phyloP scores from a whole-genome alignment of 306 rosid species.

The Prinsepia uniflora region DNA sequence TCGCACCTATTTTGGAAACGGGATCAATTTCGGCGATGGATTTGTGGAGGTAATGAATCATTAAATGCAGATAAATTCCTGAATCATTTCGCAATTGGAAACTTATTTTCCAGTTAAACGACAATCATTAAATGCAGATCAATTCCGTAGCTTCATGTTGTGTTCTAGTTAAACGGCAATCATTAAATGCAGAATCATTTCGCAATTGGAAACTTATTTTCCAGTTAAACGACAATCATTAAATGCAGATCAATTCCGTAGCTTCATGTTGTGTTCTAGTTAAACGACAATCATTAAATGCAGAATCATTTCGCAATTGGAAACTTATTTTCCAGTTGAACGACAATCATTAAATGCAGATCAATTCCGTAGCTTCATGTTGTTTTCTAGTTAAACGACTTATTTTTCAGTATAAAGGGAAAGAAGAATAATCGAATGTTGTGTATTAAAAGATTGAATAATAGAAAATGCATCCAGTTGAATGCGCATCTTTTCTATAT shows the following conservation, averaged over 20 bases:
- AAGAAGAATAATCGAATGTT: neutral
- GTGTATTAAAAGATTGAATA: neutral
- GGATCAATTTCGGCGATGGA: slow-evolving; percentile 46
- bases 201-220: too few relatives aligned
- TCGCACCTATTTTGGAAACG: slow-evolving; percentile 47
- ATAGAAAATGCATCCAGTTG: neutral
- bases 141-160: neutral
- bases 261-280: too few relatives aligned
- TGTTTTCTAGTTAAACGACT: neutral
- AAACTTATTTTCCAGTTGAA: too few relatives aligned
- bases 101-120: neutral
- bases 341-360: neutral
- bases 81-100: neutral
- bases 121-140: too few relatives aligned
- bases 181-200: too few relatives aligned
- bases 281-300: neutral
- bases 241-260: too few relatives aligned
- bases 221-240: too few relatives aligned
- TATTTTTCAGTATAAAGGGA: neutral
- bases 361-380: neutral
- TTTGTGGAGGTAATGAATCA: slow-evolving; percentile 42
- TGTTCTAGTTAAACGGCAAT: neutral
- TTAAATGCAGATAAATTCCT: neutral
- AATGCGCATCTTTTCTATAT: neutral
- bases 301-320: neutral